Evolutionary conservation across 495 filamentous ascomycete genomes (phyloP).

Genomic region (Aspergillus sclerotiicarbonarius): DNA sequence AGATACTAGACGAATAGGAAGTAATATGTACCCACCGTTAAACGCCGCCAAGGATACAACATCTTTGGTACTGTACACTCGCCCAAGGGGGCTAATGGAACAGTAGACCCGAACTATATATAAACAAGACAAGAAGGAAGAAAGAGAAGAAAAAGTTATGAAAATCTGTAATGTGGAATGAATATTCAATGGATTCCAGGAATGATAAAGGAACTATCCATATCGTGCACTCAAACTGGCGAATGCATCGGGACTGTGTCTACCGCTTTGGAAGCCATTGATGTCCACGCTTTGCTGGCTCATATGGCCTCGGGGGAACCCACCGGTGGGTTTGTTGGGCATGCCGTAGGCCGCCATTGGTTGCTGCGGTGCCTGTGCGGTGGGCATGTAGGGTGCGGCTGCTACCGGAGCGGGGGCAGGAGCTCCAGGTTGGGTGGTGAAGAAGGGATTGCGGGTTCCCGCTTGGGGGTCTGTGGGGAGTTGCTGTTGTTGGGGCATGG

Average conservation of each 20-base stretch:
- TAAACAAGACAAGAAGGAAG: constrained; percentile 5
- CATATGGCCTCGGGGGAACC: constrained; percentile 53
- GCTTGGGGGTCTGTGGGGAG: constrained; percentile 8
- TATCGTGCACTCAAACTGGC: constrained; percentile 78
- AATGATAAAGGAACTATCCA: constrained; percentile 19
- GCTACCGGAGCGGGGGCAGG: background rate
- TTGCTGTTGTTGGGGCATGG: constrained; percentile 31
- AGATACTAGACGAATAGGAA: no score
- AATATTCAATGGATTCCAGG: no score
- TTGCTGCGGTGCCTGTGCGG: constrained; percentile 19
- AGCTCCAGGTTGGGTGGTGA: constrained; percentile 15
- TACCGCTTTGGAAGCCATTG: constrained; percentile 67
- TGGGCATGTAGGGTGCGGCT: constrained; percentile 1
- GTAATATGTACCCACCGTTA: background rate
- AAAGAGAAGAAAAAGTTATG: constrained; percentile 10
- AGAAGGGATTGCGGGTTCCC: constrained; percentile 43
- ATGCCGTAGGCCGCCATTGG: constrained; percentile 14
- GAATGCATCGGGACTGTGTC: constrained; percentile 96
- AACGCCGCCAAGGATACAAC: constrained; percentile 7
- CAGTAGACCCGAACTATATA: background rate
- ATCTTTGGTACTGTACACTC: background rate
- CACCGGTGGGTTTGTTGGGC: constrained; percentile 16
- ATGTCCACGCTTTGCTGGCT: constrained; percentile 91
- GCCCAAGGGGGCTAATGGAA: background rate
- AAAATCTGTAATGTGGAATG: background rate